Evolutionary conservation across 495 filamentous ascomycete genomes (phyloP), one percentile per base, ranked within the genome.

Genomic region (Mytilinidion resinicola): DNA sequence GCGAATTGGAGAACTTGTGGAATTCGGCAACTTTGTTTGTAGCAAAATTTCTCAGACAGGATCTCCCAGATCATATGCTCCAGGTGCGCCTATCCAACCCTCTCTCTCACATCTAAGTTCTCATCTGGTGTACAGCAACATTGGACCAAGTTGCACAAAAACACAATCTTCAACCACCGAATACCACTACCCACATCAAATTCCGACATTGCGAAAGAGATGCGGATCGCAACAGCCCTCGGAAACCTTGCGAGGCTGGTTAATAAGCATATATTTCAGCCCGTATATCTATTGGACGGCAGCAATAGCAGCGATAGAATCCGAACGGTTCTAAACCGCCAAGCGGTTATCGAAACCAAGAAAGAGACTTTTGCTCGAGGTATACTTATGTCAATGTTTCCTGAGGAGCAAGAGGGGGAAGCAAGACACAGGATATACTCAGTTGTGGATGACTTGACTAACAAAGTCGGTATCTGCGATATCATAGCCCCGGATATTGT

Each of bases 381-480:
- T 12, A 56, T 48, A 9, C 15, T 56, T 10, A n/a, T 56, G 11
- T 56, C 53, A 30, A 56, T 56, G 53, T 56, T 56, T 20, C 53
- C 53, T 7, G 53, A 56, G 42, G 53, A 56, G 30, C 53, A 56
- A 47, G 39, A 12, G 2, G 42, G 48, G 39, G 9, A 9, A 12
- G 10, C 5, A 8, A 20, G 11, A 4, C 17, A 47, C n/a, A 36
- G 39, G 38, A 47, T 21, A 7, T 17, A 56, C 10, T 11, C 1
- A 41, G 42, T 56, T 47, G 36, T 56, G 35, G 53, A 47, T 19
- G 39, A 48, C 11, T 20, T 56, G n/a, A n/a, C n/a, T n/a, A n/a
- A n/a, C 5, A 11, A 34, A 19, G 9, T 9, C 39, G 39, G 48
- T 47, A 30, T n/a, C 41, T 21, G 10, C 9, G 42, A 48, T 56